Base-by-base conservation (phyloP, 164 flowering plant species). In the Chimonanthus praecox region DNA sequence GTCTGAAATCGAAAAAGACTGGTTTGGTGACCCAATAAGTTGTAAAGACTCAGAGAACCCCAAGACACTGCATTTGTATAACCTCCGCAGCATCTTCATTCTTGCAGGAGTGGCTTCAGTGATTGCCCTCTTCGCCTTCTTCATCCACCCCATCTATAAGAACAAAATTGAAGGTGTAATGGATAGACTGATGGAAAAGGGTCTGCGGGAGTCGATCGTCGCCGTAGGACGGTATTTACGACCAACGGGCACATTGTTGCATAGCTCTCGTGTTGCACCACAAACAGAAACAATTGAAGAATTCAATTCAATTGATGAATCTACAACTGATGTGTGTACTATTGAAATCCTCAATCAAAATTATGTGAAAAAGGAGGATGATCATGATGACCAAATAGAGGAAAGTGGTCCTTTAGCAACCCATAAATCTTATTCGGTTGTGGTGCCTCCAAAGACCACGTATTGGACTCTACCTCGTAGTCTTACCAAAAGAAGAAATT, bases 81-180 rank as follows among this genome's bases (percentile, higher is more conserved):
- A 73, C 71, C 69, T 79, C 11, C 73, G 68, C 51, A 67, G 49
- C 1, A 75, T 79, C 46, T 72, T 72, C 49, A 1, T 73, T 6
- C 50, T 75, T 7, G 61, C 74, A 2, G 78, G 71, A 43, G 58
- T 16, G 4, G 58, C 75, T 49, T 72, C 81, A 0, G 54, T 64
- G 0, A 44, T 70, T 1, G 58, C 78, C 4, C 76, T 79, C 2
- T 3, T 47, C 6, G 8, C 62, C 74, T 72, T 49, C 72, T 13
- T 54, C 44, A 44, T 66, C 45, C n/a, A 8, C 7, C 3, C 10
- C 13, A 33, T 3, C 11, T 54, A n/a, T n/a, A 54, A 54, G 1
- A 3, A 15, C 60, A 3, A 45, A 13, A 4, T 2, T 10, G 60
- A 10, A n/a, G 16, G 60, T 33, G 33, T 33, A 33, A 33, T 33